These are phyloP conservation scores for Tetrapisispora pingtungensis DNA, from an alignment of 805 yeast species.

Conservation along the genomic window DNA sequence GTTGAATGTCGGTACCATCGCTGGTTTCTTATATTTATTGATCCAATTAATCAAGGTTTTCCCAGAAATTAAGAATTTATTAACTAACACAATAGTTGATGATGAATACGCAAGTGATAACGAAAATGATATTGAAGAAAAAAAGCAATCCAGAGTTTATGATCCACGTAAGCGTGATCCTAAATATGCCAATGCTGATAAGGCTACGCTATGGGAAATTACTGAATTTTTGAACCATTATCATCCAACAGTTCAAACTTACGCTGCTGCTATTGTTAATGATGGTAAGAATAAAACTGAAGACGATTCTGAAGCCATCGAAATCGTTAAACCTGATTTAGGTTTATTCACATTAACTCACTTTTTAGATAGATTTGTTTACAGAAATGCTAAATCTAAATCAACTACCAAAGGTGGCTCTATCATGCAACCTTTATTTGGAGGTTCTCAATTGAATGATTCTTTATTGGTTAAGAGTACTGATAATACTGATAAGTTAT, in stretches of 20 bases:
- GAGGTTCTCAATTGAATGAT: constrained; percentile 53
- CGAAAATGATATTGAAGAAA: constrained; percentile 29
- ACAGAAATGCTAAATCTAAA: constrained; percentile 81
- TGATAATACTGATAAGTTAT: constrained; percentile 22
- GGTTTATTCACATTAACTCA: constrained; percentile 81
- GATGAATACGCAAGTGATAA: constrained; percentile 40
- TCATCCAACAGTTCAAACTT: constrained; percentile 84
- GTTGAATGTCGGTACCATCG: constrained; percentile 77
- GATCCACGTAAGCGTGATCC: constrained; percentile 92
- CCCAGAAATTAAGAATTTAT: constrained; percentile 59
- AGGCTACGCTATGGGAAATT: constrained; percentile 81
- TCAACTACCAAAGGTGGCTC: constrained; percentile 71
- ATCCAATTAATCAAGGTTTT: constrained; percentile 52
- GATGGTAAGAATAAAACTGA: constrained; percentile 29
- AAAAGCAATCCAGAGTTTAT: constrained; percentile 31
- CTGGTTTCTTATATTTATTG: constrained; percentile 72
- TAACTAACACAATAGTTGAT: constrained; percentile 44
- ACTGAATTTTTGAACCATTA: constrained; percentile 64
- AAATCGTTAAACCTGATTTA: constrained; percentile 69
- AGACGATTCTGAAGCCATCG: constrained; percentile 14
- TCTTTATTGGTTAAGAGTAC: constrained; percentile 60
- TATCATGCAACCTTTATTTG: constrained; percentile 96
- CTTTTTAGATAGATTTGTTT: constrained; percentile 91
- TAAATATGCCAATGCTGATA: constrained; percentile 74
- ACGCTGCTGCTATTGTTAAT: constrained; percentile 56